Base-by-base conservation (phyloP, 345 rosid species). In the Pugionium cornutum region DNA sequence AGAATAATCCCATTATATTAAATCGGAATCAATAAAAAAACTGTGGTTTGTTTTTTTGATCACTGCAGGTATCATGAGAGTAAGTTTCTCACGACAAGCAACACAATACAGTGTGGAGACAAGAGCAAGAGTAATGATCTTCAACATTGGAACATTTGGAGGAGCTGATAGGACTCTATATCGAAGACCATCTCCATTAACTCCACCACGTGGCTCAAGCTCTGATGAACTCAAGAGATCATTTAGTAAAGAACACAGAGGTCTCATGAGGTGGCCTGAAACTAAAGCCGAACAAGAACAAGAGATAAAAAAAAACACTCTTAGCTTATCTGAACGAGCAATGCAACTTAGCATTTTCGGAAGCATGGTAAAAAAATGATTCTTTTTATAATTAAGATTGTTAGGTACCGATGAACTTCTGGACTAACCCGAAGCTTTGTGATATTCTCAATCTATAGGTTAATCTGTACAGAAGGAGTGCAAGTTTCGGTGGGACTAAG, bases 191-290 rank as follows among this genome's bases (percentile, higher is more conserved):
- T 83, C 98, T 49, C 76, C 83, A 7, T 61, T 87, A 10, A 30
- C 56, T 32, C 32, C 80, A 27, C 72, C 77, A 29, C 78, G 50
- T 53, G 59, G 78, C 26, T 69, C 64, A 58, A 57, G 83, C 29
- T 68, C 62, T 54, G 92, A 85, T 58, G 87, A 79, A 47, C 64
- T 77, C 27, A 85, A 77, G 65, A 80, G 83, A 77, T 34, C 83
- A 44, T 70, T 54, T 54, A 80, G 79, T 54, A 83, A 77, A 69
- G 95, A 72, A 60, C 77, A 66, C 60, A 55, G 56, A 49, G 80
- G 76, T 49, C 83, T 90, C 46, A 81, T 90, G 86, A 88, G 89
- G 53, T 90, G 91, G 91, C 96, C 95, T 4, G 89, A 88, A 58
- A 72, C 44, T 41, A 48, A n/a, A 26, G 64, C 68, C 31, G 42